These are phyloP conservation scores for Eruca vesicaria DNA, from an alignment of 441 rosid genomes.

Conservation along the genomic window DNA sequence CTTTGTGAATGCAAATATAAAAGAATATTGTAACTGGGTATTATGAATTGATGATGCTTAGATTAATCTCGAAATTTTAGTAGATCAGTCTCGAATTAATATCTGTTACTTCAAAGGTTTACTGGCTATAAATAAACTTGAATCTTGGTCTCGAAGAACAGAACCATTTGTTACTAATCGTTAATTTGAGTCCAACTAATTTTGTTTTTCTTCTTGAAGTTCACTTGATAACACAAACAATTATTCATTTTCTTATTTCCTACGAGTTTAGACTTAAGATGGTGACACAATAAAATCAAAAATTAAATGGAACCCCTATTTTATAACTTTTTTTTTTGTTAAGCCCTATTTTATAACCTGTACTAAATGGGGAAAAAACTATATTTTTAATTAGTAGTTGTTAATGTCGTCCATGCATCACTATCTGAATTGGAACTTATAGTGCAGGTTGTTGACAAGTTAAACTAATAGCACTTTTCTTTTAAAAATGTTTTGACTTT, in stretches of 20 bases:
- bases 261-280: background rate
- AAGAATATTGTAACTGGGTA: background rate
- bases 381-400: background rate
- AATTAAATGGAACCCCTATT: background rate
- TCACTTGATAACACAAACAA: background rate
- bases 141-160: background rate
- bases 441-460: constrained; percentile 2
- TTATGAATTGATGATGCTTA: too few species aligned
- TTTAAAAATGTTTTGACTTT: constrained; percentile 11
- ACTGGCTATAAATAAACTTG: background rate
- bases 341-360: too few species aligned
- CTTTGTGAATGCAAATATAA: background rate
- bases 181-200: background rate
- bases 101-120: background rate
- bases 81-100: background rate
- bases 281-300: background rate
- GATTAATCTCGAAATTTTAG: background rate
- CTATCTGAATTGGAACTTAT: background rate
- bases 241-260: background rate
- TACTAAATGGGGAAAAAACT: background rate
- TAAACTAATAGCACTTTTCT: background rate
- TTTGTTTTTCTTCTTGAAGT: background rate
- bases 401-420: background rate
- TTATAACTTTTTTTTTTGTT: too few species aligned
- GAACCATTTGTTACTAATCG: background rate